Evolutionary conservation across 1,139 yeast species (phyloP).

Genomic region (Candida freyschussii): DNA sequence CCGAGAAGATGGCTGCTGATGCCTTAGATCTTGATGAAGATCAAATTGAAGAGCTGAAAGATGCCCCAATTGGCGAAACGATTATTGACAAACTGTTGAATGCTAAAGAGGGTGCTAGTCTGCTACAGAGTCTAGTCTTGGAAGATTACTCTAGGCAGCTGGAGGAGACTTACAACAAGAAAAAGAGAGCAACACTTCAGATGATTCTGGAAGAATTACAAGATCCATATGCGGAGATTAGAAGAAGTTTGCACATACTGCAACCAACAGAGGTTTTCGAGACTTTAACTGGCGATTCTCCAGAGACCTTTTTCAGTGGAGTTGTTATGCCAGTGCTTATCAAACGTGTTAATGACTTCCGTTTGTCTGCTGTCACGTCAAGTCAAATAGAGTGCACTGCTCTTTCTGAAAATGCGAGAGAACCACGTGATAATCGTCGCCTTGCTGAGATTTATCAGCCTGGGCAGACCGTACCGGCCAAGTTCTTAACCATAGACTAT

Average conservation of each 20-base stretch:
- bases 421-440: conserved; percentile 26
- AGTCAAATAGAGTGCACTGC: conserved; percentile 68
- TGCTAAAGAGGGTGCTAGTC: conserved; percentile 71
- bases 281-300: conserved; percentile 84
- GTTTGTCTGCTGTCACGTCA: conserved; percentile 59
- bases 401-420: conserved; percentile 37
- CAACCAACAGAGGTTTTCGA: conserved; percentile 74
- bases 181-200: conserved; percentile 76
- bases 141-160: conserved; percentile 94
- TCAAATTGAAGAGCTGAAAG: conserved; percentile 76
- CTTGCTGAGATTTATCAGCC: conserved; percentile 33
- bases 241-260: conserved; percentile 67
- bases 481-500: conserved; percentile 64
- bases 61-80: conserved; percentile 67
- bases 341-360: conserved; percentile 44
- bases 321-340: conserved; percentile 76
- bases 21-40: conserved; percentile 96
- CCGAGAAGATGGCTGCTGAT: conserved; percentile 96
- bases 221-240: conserved; percentile 79
- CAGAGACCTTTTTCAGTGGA: conserved; percentile 62
- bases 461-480: conserved; percentile 87
- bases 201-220: conserved; percentile 87
- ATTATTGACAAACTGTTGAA: conserved; percentile 61
- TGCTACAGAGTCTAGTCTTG: conserved; percentile 80
- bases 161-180: conserved; percentile 69